A percentile compares a stretch with the other conserved stretches of the same genome.
Evolutionary conservation across 768 basidiomycete genomes (phyloP).

Genomic region (Xerocomellus amylosporus): DNA sequence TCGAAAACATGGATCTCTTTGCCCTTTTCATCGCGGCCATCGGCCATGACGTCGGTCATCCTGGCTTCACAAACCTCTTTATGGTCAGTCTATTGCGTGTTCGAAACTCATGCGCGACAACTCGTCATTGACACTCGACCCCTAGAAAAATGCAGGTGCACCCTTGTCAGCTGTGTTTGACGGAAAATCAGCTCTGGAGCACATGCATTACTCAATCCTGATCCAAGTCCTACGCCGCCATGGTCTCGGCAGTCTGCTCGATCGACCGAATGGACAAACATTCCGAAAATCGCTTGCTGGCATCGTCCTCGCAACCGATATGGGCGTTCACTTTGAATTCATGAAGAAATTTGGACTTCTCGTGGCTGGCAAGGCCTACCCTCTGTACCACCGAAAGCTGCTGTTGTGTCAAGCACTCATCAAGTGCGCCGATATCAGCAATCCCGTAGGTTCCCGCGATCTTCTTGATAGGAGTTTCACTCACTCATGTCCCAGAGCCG

Average conservation of each 20-base stretch:
- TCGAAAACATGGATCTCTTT: constrained; percentile 73
- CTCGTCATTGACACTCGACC: constrained; percentile 3
- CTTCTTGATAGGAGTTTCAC: constrained; percentile 1
- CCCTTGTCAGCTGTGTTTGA: constrained; percentile 88
- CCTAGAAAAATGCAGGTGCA: constrained; percentile 88
- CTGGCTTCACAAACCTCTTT: constrained; percentile 90
- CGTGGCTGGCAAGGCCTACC: constrained; percentile 39
- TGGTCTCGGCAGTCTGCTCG: constrained; percentile 67
- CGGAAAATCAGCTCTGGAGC: constrained; percentile 86
- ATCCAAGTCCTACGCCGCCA: constrained; percentile 77
- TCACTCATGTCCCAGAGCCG: constrained; percentile 59
- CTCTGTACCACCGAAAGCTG: constrained; percentile 52
- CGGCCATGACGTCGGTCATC: constrained; percentile 97
- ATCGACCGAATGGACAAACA: constrained; percentile 43
- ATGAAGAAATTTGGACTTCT: constrained; percentile 63
- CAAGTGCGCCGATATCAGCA: constrained; percentile 98
- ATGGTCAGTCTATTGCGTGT: constrained; percentile 58
- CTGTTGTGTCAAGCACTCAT: constrained; percentile 87
- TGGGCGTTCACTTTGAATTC: constrained; percentile 86
- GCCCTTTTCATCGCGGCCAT: constrained; percentile 88
- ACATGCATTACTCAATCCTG: constrained; percentile 85
- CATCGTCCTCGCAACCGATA: constrained; percentile 90
- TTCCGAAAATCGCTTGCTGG: constrained; percentile 77
- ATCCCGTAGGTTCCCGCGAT: constrained; percentile 66
- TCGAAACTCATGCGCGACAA: background rate